Conservation (phyloP, 306 rosid species). For the Fragaria ananassa region DNA sequence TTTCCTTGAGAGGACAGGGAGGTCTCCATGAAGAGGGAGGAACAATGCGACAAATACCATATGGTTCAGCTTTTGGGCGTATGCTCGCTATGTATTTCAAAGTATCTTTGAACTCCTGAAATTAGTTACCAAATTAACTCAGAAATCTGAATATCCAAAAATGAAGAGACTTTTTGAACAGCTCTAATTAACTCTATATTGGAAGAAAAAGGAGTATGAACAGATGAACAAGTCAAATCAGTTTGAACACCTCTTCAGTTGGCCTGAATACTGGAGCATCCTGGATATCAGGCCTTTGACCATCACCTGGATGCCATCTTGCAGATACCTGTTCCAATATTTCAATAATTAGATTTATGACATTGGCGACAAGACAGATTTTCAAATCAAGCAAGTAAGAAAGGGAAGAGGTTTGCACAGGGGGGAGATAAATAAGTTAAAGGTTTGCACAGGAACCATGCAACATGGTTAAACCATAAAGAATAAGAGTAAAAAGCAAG, state of each 20-base stretch:
- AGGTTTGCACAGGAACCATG: conserved; percentile 7
- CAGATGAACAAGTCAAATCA: background rate
- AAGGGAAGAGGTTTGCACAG: background rate
- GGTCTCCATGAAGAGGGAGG: conserved; percentile 98
- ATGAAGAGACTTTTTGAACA: conserved; percentile 12
- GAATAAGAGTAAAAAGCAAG: conserved; percentile 12
- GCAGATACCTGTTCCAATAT: conserved; percentile 71
- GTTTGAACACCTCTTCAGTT: conserved; percentile 69
- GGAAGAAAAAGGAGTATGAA: conserved; percentile 20
- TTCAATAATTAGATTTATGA: conserved; percentile 24
- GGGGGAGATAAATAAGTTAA: background rate
- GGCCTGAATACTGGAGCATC: conserved; percentile 94
- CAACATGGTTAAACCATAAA: conserved; percentile 14
- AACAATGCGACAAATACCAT: conserved; percentile 95
- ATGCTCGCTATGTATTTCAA: conserved; percentile 81
- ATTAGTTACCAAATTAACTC: conserved; percentile 26
- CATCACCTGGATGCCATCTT: conserved; percentile 84
- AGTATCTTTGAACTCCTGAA: conserved; percentile 91
- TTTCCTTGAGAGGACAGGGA: conserved; percentile 82
- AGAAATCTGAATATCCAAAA: conserved; percentile 28
- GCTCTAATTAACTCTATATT: background rate
- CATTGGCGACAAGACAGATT: background rate
- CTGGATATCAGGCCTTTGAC: conserved; percentile 61
- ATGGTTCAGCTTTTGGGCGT: conserved; percentile 73
- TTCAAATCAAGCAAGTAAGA: background rate